phyloP scores from a whole-genome alignment of 2,329 filamentous ascomycete genomes.

The Penicillium sp. region DNA sequence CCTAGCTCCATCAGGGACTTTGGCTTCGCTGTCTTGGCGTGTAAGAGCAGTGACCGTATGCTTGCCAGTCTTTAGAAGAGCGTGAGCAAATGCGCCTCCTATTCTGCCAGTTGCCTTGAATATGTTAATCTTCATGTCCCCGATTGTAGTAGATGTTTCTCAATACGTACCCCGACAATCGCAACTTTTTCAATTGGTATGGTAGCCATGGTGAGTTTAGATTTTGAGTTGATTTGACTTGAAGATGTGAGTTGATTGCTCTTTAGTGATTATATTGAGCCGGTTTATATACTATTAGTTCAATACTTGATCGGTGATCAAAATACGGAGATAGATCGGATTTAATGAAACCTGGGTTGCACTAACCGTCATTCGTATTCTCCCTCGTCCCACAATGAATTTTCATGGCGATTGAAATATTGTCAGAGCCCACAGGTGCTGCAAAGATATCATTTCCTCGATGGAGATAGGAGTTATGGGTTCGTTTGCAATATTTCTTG shows the following conservation, averaged over 20 bases:
- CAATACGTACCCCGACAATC: conserved; percentile 38
- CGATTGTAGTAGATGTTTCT: accelerated
- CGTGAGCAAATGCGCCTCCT: conserved; percentile 32
- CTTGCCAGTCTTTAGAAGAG: conserved; percentile 50
- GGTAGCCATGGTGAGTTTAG: conserved; percentile 6
- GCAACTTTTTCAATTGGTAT: conserved; percentile 34
- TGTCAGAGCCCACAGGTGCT: too few species aligned
- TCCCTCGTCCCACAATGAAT: background rate
- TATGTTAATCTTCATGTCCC: conserved; percentile 2
- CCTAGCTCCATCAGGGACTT: conserved; percentile 49
- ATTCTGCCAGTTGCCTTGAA: conserved; percentile 35
- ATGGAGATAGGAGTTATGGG: background rate
- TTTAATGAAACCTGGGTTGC: background rate
- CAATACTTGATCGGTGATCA: background rate
- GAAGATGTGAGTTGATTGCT: too few species aligned
- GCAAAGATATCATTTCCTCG: too few species aligned
- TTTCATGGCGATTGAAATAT: too few species aligned
- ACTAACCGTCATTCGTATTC: background rate
- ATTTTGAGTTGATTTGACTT: background rate
- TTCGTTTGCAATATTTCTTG: background rate
- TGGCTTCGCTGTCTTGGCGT: conserved; percentile 43
- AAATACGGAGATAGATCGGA: background rate
- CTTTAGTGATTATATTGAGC: too few species aligned
- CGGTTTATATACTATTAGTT: background rate
- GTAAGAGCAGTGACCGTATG: conserved; percentile 56